Evolutionary conservation across 2,329 filamentous ascomycete species (phyloP).

Genomic region (Fusarium luffae): DNA sequence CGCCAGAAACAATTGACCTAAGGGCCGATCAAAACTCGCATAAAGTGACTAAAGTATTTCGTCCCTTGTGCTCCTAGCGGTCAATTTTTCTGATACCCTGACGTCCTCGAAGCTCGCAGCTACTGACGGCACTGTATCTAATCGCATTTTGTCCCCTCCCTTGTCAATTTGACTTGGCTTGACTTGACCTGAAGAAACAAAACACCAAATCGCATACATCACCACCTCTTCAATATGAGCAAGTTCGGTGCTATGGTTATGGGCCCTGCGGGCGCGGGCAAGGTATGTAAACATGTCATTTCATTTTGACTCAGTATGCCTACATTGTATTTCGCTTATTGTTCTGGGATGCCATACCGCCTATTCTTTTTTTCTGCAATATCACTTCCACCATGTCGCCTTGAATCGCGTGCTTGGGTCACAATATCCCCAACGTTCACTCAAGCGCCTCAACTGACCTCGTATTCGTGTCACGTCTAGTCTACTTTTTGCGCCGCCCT

Average conservation of each 20-base stretch:
- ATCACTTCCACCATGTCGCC: constrained; percentile 19
- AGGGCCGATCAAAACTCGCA: neutral
- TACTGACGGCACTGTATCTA: constrained; percentile 2
- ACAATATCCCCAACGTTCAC: constrained; percentile 1
- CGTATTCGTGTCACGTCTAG: constrained; percentile 52
- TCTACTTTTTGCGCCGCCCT: constrained; percentile 95
- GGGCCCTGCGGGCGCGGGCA: constrained; percentile 95
- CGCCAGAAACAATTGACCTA: neutral
- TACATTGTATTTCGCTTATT: constrained; percentile 15
- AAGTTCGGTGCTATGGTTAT: constrained; percentile 96
- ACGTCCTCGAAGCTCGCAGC: constrained; percentile 11
- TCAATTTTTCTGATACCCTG: neutral
- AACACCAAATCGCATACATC: constrained; percentile 24
- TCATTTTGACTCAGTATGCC: constrained; percentile 12
- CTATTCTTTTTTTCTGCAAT: constrained; percentile 17
- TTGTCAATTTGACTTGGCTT: constrained; percentile 11
- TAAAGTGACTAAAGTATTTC: neutral
- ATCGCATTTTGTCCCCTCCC: constrained; percentile 18
- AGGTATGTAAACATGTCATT: constrained; percentile 63
- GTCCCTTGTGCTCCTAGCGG: neutral
- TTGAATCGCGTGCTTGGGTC: constrained; percentile 36
- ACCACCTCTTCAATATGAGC: constrained; percentile 70
- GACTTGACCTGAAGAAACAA: constrained; percentile 7
- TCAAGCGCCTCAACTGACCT: constrained; percentile 26
- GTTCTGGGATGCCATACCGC: constrained; percentile 3